These are phyloP conservation scores for Calamus simplicifolius DNA, from an alignment of 176 grass and related monocot genomes.

Conservation along the genomic window DNA sequence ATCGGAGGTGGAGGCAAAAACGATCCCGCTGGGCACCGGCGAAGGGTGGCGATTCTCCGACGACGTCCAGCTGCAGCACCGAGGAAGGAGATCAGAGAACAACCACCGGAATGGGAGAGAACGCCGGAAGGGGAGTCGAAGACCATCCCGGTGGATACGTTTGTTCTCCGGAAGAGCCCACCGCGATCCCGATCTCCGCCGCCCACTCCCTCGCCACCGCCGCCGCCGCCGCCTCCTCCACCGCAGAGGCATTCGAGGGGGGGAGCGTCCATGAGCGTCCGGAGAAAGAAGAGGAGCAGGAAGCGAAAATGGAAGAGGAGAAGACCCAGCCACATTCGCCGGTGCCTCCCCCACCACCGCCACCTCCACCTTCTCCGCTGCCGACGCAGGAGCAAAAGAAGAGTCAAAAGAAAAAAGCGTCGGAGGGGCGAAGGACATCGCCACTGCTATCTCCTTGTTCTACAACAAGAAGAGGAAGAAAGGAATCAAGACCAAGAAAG, in stretches of 20 bases:
- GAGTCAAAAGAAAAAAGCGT: constrained; percentile 68
- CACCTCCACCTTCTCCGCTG: constrained; percentile 6
- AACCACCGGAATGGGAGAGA: no score
- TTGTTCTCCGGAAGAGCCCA: constrained; percentile 26
- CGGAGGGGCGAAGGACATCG: constrained; percentile 81
- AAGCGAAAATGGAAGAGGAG: background rate
- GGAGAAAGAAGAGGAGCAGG: background rate
- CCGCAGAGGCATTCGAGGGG: no score
- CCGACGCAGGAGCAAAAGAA: constrained; percentile 5
- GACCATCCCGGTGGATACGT: constrained; percentile 55
- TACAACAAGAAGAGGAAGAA: constrained; percentile 81
- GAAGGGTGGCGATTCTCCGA: background rate
- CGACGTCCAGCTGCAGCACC: background rate
- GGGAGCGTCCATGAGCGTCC: no score
- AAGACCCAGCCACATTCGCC: constrained; percentile 1
- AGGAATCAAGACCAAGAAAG: constrained; percentile 49
- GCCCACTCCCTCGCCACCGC: background rate
- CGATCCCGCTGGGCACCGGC: no score
- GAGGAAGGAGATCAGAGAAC: no score
- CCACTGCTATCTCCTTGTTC: constrained; percentile 71
- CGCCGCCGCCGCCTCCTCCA: background rate
- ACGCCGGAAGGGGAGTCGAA: constrained; percentile 26
- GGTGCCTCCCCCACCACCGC: constrained; percentile 27
- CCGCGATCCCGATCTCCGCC: constrained; percentile 14
- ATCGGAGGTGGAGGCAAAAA: constrained; percentile 3